These are phyloP conservation scores for Phytophthora cactorum DNA, from an alignment of 352 stramenopile species.

Conservation along the genomic window DNA sequence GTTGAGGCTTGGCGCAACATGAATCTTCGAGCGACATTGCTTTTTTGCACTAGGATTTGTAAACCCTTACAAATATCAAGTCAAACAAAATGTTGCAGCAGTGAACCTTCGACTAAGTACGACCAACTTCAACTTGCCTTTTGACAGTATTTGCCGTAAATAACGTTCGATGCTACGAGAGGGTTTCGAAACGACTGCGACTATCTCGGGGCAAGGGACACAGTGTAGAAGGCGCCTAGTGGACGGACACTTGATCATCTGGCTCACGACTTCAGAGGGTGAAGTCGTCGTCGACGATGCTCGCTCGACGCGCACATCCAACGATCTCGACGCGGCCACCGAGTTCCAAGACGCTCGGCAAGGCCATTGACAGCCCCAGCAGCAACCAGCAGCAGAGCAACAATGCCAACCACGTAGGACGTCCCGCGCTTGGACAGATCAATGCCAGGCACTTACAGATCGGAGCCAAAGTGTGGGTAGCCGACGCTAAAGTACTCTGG, in stretches of 20 bases:
- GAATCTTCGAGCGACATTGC: not conserved
- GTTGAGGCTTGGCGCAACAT: slow-evolving; percentile 7
- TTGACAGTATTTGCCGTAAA: not conserved
- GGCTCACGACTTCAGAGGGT: slow-evolving; percentile 7
- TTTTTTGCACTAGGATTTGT: not conserved
- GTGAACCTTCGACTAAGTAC: slow-evolving; percentile 17
- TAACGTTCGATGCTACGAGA: not conserved
- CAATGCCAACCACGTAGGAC: slow-evolving; percentile 19
- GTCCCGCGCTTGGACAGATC: slow-evolving; percentile 48
- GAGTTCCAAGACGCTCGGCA: slow-evolving; percentile 30
- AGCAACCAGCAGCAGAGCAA: slow-evolving; percentile 32
- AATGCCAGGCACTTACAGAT: slow-evolving; percentile 52
- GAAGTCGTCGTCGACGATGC: slow-evolving; percentile 18
- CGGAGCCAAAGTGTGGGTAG: slow-evolving; percentile 78
- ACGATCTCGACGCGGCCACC: slow-evolving; percentile 26
- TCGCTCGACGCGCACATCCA: slow-evolving; percentile 20
- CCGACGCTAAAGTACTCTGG: slow-evolving; percentile 78
- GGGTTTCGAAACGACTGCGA: slow-evolving; percentile 31
- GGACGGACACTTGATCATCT: slow-evolving; percentile 1
- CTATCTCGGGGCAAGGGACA: slow-evolving; percentile 3
- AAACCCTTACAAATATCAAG: not conserved
- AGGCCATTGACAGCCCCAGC: slow-evolving; percentile 26
- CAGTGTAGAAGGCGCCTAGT: not conserved
- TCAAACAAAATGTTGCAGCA: slow-evolving; percentile 2
- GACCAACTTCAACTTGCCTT: slow-evolving; percentile 29